phyloP scores from a whole-genome alignment of 139 green algal genomes.

The Chlorella sp. region DNA sequence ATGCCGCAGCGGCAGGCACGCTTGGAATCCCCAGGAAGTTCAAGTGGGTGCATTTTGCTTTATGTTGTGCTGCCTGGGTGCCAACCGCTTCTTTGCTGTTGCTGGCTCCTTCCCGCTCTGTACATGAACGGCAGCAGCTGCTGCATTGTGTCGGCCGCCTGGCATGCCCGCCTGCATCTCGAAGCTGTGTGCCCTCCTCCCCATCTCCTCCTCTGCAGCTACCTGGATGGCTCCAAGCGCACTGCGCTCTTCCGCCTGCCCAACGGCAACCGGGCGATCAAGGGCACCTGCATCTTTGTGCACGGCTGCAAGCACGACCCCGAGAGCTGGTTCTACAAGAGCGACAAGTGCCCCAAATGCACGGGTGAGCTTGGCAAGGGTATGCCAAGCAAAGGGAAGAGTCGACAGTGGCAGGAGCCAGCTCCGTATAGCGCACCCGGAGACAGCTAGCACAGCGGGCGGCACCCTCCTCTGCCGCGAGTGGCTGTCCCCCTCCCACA shows the following conservation, averaged over 20 bases:
- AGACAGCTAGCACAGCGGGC: too few species aligned
- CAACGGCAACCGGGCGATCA: not conserved
- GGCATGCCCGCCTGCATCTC: too few species aligned
- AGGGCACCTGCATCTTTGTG: slow-evolving; percentile 26
- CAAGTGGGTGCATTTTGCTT: not conserved
- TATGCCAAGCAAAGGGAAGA: too few species aligned
- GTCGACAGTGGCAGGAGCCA: too few species aligned
- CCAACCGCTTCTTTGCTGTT: too few species aligned
- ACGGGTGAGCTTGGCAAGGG: not conserved
- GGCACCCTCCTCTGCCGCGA: too few species aligned
- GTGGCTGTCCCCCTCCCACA: not conserved
- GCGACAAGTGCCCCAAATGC: not conserved
- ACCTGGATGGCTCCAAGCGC: slow-evolving; percentile 20
- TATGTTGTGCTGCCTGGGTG: not conserved
- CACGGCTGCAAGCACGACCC: slow-evolving; percentile 41
- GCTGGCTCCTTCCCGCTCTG: too few species aligned
- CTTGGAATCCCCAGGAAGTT: not conserved
- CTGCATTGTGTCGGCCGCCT: too few species aligned
- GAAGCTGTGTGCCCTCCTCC: too few species aligned
- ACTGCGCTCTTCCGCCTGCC: slow-evolving; percentile 11
- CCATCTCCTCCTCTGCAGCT: not conserved
- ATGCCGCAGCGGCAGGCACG: not conserved
- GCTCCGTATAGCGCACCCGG: too few species aligned
- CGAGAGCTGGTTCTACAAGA: slow-evolving; percentile 33
- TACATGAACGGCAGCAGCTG: too few species aligned